Evolutionary conservation across 2,329 filamentous ascomycete genomes (phyloP).

Genomic region (Akanthomyces dipterigenus): DNA sequence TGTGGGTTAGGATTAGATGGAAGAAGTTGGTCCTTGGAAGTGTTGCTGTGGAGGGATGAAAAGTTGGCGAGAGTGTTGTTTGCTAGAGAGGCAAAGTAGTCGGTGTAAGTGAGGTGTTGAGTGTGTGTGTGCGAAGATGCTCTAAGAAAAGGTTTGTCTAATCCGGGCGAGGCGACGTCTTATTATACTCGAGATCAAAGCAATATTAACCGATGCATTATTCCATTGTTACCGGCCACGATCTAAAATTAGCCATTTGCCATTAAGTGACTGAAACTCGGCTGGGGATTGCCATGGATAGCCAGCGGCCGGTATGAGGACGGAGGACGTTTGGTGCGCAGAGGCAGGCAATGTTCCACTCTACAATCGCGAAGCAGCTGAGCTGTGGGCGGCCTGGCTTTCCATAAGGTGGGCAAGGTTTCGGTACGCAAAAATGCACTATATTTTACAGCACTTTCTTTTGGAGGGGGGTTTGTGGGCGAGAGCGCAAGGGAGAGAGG

Average conservation of each 20-base stretch:
- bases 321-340: not conserved
- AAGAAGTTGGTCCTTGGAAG: not conserved
- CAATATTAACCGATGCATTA: not conserved
- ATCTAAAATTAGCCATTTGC: not conserved
- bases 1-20: not conserved
- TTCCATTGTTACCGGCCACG: not conserved
- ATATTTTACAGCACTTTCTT: not conserved
- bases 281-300: not conserved
- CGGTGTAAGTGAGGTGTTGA: not conserved
- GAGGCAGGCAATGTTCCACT: not conserved
- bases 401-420: not conserved
- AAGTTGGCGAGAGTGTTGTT: not conserved
- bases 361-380: not conserved
- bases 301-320: not conserved
- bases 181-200: not conserved
- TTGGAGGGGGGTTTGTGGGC: not conserved
- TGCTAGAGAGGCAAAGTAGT: not conserved
- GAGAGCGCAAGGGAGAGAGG: not conserved
- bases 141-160: not conserved
- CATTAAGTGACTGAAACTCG: not conserved
- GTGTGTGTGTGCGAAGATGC: not conserved
- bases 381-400: not conserved
- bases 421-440: not conserved
- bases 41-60: not conserved
- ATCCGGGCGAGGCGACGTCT: not conserved